phyloP scores from a whole-genome alignment of 805 yeast species.

The Metschnikowia matae region DNA sequence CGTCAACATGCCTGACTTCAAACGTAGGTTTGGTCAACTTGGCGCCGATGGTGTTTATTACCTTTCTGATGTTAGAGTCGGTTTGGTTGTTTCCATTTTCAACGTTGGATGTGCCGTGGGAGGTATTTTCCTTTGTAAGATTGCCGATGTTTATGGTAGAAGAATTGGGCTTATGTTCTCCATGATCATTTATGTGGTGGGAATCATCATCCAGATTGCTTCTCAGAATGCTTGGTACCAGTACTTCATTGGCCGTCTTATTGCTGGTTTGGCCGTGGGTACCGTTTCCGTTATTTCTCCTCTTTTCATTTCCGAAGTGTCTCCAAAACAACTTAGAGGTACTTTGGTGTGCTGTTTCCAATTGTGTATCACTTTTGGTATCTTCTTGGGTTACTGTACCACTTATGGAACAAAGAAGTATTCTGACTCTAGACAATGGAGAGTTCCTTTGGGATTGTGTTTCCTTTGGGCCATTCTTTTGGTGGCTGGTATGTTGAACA shows the following conservation, averaged over 20 bases:
- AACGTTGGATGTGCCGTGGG: constrained; percentile 72
- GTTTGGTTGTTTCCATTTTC: constrained; percentile 52
- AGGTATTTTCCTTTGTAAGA: constrained; percentile 53
- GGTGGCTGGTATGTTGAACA: constrained; percentile 47
- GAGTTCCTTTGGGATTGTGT: constrained; percentile 55
- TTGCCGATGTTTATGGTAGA: constrained; percentile 59
- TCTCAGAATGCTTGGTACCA: constrained; percentile 56
- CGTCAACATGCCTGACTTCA: constrained; percentile 56
- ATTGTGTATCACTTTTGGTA: constrained; percentile 66
- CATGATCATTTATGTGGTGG: constrained; percentile 55
- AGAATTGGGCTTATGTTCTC: constrained; percentile 50
- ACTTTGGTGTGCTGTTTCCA: constrained; percentile 66
- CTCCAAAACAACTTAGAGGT: constrained; percentile 70
- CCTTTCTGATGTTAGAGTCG: constrained; percentile 45
- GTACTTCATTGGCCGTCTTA: constrained; percentile 51
- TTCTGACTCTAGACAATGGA: constrained; percentile 54
- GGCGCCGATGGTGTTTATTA: constrained; percentile 34
- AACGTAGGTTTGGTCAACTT: constrained; percentile 48
- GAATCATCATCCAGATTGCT: constrained; percentile 57
- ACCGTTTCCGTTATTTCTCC: constrained; percentile 66
- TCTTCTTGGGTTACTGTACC: constrained; percentile 64
- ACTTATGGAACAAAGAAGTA: constrained; percentile 59
- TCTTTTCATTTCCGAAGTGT: constrained; percentile 60
- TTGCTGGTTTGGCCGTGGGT: constrained; percentile 69
- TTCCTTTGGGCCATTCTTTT: constrained; percentile 46